phyloP scores from a whole-genome alignment of 2,329 filamentous ascomycete genomes.

The Trichoderma polysporum region DNA sequence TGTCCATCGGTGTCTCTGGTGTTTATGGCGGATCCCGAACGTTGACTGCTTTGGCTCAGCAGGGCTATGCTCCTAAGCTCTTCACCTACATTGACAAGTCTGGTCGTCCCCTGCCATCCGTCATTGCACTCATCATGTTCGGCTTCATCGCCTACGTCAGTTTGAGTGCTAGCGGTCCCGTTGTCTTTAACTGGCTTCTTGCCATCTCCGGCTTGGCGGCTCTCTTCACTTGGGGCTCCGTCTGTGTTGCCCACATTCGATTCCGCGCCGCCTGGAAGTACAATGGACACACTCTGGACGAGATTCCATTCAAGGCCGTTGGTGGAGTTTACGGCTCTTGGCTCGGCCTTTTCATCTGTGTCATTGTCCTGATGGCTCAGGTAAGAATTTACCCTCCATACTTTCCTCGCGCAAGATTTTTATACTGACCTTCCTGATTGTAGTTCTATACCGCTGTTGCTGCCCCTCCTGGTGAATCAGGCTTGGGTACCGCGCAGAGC shows the following conservation, averaged over 20 bases:
- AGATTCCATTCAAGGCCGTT: conserved; percentile 21
- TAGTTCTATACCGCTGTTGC: conserved; percentile 53
- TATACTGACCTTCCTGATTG: conserved; percentile 10
- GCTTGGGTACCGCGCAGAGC: conserved; percentile 43
- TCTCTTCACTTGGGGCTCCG: conserved; percentile 64
- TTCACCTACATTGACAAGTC: conserved; percentile 52
- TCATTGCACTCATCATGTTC: conserved; percentile 42
- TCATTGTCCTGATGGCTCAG: conserved; percentile 55
- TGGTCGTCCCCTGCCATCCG: conserved; percentile 48
- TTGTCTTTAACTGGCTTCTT: conserved; percentile 62
- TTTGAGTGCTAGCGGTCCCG: conserved; percentile 42
- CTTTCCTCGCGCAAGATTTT: not conserved
- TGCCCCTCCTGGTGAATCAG: conserved; percentile 34
- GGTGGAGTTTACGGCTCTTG: conserved; percentile 63
- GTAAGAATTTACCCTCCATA: conserved; percentile 34
- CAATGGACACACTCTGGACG: conserved; percentile 59
- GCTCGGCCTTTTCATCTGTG: conserved; percentile 58
- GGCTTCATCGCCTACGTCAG: conserved; percentile 48
- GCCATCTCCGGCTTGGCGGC: conserved; percentile 60
- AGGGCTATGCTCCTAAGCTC: conserved; percentile 51
- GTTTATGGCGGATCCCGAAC: conserved; percentile 55
- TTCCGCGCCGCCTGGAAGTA: conserved; percentile 60
- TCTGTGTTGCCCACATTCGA: conserved; percentile 63
- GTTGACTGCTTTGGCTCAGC: conserved; percentile 51
- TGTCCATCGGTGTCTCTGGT: conserved; percentile 52